Evolutionary conservation across 129 eudicot species (phyloP).

Genomic region (Glebionis coronaria): DNA sequence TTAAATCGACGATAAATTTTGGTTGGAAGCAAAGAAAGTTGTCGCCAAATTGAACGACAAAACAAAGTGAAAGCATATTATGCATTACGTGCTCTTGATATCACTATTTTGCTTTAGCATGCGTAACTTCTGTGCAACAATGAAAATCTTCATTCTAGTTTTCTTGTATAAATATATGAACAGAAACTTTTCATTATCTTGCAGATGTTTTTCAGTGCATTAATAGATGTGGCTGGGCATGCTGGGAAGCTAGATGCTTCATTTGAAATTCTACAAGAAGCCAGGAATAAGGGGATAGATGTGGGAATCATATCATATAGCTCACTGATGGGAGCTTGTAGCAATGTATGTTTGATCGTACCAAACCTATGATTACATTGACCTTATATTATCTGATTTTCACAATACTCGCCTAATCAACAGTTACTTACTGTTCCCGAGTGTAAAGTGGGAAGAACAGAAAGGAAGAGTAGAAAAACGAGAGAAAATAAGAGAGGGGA

Average conservation of each 20-base stretch:
- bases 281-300: conserved; percentile 54
- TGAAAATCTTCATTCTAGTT: not conserved
- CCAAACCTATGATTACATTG: conserved; percentile 1
- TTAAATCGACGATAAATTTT: no score
- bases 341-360: conserved; percentile 62
- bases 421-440: no score
- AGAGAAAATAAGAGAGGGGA: no score
- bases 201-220: conserved; percentile 91
- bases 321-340: conserved; percentile 98
- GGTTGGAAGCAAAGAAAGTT: no score
- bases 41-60: no score
- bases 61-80: conserved; percentile 6
- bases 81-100: not conserved
- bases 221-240: conserved; percentile 97
- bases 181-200: conserved; percentile 17
- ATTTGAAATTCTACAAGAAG: conserved; percentile 69
- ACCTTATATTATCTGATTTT: conserved; percentile 1
- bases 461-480: no score
- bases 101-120: not conserved
- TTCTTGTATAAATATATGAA: conserved; percentile 7
- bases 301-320: conserved; percentile 80
- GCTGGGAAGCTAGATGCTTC: conserved; percentile 91
- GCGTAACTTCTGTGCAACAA: not conserved
- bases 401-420: not conserved
- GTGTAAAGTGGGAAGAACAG: no score